Evolutionary conservation across 345 rosid species (phyloP).

Genomic region (Microthlaspi erraticum): DNA sequence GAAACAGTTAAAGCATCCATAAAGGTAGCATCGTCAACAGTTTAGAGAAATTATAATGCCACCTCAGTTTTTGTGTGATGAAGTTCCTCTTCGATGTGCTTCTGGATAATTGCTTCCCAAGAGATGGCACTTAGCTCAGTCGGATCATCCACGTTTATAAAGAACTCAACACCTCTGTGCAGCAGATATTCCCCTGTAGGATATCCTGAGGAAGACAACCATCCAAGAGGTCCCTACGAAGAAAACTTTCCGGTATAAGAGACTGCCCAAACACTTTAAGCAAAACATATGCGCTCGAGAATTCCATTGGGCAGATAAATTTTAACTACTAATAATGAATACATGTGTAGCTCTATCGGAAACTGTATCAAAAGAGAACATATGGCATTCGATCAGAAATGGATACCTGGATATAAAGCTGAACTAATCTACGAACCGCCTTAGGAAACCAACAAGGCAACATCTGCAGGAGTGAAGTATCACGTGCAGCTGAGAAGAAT

Average conservation of each 20-base stretch:
- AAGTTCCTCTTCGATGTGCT: slow-evolving; percentile 88
- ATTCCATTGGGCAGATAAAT: slow-evolving; percentile 13
- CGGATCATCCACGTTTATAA: slow-evolving; percentile 63
- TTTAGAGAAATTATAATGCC: slow-evolving; percentile 28
- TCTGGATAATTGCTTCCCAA: slow-evolving; percentile 95
- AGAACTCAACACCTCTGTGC: slow-evolving; percentile 70
- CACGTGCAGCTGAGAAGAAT: slow-evolving; percentile 85
- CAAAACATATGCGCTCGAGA: slow-evolving; percentile 27
- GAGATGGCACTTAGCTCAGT: slow-evolving; percentile 74
- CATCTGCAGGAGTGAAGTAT: slow-evolving; percentile 95
- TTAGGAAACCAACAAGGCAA: slow-evolving; percentile 98
- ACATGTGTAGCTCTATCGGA: slow-evolving; percentile 21
- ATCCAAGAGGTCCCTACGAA: slow-evolving; percentile 94
- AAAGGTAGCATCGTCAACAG: slow-evolving; percentile 30
- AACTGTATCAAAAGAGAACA: slow-evolving; percentile 13
- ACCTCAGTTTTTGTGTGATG: slow-evolving; percentile 79
- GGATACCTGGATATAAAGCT: slow-evolving; percentile 88
- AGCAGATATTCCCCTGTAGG: slow-evolving; percentile 71
- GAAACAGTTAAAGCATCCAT: slow-evolving; percentile 26
- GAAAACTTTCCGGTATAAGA: slow-evolving; percentile 31
- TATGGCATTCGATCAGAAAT: slow-evolving; percentile 19
- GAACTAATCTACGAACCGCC: slow-evolving; percentile 84
- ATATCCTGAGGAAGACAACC: slow-evolving; percentile 80
- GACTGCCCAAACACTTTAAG: slow-evolving; percentile 4
- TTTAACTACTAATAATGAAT: slow-evolving; percentile 23